A percentile compares a stretch with the other conserved stretches of the same genome.
Conservation (phyloP, 2,329 filamentous ascomycete genomes). For the Cucurbitaria berberidis region DNA sequence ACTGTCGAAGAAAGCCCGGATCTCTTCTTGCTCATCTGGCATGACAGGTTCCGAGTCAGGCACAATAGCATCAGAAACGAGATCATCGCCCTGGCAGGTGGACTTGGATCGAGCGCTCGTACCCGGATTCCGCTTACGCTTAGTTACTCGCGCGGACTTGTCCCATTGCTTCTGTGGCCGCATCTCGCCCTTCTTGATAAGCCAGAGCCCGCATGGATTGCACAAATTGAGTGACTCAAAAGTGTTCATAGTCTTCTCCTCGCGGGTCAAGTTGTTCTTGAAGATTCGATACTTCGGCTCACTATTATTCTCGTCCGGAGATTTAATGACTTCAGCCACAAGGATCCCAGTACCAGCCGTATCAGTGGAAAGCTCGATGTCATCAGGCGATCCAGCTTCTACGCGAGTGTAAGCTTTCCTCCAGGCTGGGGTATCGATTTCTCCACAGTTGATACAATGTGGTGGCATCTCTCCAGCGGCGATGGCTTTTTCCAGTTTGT, state of each 20-base stretch:
- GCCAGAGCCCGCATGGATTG: conserved; percentile 96
- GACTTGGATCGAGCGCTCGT: conserved; percentile 48
- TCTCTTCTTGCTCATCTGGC: conserved; percentile 18
- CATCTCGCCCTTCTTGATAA: conserved; percentile 85
- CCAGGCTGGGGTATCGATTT: conserved; percentile 96
- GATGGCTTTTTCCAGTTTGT: conserved; percentile 65
- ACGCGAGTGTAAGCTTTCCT: conserved; percentile 88
- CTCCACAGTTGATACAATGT: conserved; percentile 90
- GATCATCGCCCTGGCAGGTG: conserved; percentile 56
- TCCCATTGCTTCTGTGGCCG: conserved; percentile 86
- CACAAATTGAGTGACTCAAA: conserved; percentile 81
- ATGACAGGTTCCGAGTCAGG: conserved; percentile 38
- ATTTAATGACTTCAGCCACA: conserved; percentile 41
- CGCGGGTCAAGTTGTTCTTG: conserved; percentile 73
- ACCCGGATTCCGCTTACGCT: conserved; percentile 39
- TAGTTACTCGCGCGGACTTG: conserved; percentile 50
- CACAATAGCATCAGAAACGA: conserved; percentile 38
- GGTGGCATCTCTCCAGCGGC: conserved; percentile 83
- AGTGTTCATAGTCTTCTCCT: conserved; percentile 63
- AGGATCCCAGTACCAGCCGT: conserved; percentile 74
- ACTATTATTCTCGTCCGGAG: conserved; percentile 62
- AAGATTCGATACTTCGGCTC: conserved; percentile 74
- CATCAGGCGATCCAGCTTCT: conserved; percentile 70
- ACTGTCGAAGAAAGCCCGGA: conserved; percentile 14
- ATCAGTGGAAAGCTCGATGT: conserved; percentile 67